Base-by-base conservation (phyloP, 1,139 yeast genomes). In the Hansenula lynferdii region DNA sequence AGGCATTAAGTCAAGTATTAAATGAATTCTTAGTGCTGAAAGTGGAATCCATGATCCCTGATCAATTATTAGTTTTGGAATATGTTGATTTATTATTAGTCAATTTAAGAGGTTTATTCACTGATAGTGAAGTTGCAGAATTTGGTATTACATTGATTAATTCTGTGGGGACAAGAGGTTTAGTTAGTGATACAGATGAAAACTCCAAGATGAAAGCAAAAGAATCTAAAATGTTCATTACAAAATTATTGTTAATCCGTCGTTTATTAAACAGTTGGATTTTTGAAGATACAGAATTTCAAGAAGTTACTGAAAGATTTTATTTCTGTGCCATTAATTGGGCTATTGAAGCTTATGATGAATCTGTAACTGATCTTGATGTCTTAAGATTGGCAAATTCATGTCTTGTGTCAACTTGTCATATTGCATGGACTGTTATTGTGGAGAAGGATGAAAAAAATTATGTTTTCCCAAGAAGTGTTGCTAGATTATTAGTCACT, bases 371-470 rank as follows among this genome's bases (percentile, higher is more conserved):
- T 16, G 85, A 80, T 51, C 51, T 75, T 27, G 81, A 76, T 34
- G 78, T 81, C 18, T 59, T 78, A 4, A 69, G 94, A 58, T 63
- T 83, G 48, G 82, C 89, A 0, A 71, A 77, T 45, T 73, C 81
- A 30, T 65, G 80, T 23, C 54, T 81, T 48, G 65, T 77, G 36
- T 65, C 79, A 17, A 69, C 72, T 19, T 70, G 78, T 53, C 60
- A 54, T 51, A 34, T 57, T 51, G 38, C 65, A 61, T 69, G 75
- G 73, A 54, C 57, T 7, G 56, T 61, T 11, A 53, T 62, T 28
- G 52, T 54, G 8, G 51, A 52, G 17, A 48, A 52, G 2, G 56
- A 54, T 31, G 56, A 53, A 8, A 53, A 50, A 6, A 64, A 63
- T 28, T 55, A 61, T 29, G 51, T 56, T 15, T 52, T 72, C 17